Percentiles rank a stretch among this genome's conserved stretches.
These are phyloP conservation scores for Ceratobasidium sp. DNA, from an alignment of 1,284 basidiomycete species.

Conservation along the genomic window DNA sequence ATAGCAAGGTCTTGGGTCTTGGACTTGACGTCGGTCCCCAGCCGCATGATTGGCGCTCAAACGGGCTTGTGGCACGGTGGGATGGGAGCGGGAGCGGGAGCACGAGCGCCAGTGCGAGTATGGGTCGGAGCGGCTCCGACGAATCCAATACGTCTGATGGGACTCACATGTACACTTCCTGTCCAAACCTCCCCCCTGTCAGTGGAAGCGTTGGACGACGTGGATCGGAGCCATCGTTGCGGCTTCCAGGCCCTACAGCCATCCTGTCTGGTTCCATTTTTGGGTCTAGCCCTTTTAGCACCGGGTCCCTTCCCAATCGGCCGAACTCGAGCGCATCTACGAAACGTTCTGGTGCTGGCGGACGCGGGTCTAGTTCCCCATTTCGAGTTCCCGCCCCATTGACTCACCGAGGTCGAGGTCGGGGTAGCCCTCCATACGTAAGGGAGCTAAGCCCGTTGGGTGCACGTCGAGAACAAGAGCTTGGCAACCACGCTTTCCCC, in stretches of 20 bases:
- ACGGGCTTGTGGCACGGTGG: neutral
- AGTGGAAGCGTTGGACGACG: neutral
- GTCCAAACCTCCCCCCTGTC: neutral
- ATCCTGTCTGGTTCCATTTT: neutral
- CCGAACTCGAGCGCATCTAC: neutral
- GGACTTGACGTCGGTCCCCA: neutral
- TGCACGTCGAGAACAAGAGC: neutral
- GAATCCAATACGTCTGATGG: constrained; percentile 21
- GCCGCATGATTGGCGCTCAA: neutral
- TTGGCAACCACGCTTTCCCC: neutral
- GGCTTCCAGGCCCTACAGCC: neutral
- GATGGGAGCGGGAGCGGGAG: neutral
- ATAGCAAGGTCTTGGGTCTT: neutral
- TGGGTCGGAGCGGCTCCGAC: constrained; percentile 23
- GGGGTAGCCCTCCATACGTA: neutral
- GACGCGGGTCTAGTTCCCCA: constrained; percentile 14
- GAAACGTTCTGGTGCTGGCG: neutral
- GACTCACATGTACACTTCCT: neutral
- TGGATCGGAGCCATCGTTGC: neutral
- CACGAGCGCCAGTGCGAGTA: constrained; percentile 2
- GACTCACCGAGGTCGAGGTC: constrained; percentile 4
- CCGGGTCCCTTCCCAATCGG: neutral
- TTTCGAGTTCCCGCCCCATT: constrained; percentile 20
- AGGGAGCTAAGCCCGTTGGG: constrained; percentile 8
- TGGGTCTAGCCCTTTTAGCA: neutral